These are phyloP conservation scores for Fusarium sambucinum DNA, from an alignment of 2,329 filamentous ascomycete species.

Conservation along the genomic window DNA sequence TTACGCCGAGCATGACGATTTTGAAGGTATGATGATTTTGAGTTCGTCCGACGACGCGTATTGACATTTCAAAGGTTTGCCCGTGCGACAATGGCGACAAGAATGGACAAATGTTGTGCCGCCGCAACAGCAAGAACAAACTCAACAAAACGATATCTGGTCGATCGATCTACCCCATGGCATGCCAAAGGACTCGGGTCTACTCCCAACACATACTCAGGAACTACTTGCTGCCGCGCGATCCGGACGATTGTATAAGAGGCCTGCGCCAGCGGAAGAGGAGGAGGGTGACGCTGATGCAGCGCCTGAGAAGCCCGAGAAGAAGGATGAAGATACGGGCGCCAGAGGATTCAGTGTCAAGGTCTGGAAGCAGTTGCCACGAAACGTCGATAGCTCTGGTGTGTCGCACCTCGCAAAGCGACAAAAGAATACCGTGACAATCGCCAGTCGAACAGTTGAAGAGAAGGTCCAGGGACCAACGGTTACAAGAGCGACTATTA, in stretches of 20 bases:
- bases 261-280: slow-evolving; percentile 71
- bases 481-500: slow-evolving; percentile 82
- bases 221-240: slow-evolving; percentile 85
- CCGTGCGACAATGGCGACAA: slow-evolving; percentile 90
- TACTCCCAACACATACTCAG: slow-evolving; percentile 83
- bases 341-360: slow-evolving; percentile 67
- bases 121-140: slow-evolving; percentile 71
- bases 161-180: slow-evolving; percentile 78
- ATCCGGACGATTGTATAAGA: slow-evolving; percentile 81
- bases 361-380: slow-evolving; percentile 72
- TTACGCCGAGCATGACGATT: slow-evolving; percentile 71
- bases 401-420: slow-evolving; percentile 71
- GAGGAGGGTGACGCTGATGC: slow-evolving; percentile 67
- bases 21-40: slow-evolving; percentile 62
- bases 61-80: slow-evolving; percentile 71
- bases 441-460: slow-evolving; percentile 65
- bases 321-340: slow-evolving; percentile 72
- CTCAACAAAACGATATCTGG: slow-evolving; percentile 75
- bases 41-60: slow-evolving; percentile 9
- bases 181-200: slow-evolving; percentile 87
- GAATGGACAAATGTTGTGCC: slow-evolving; percentile 77
- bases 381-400: slow-evolving; percentile 66
- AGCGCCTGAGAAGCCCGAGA: slow-evolving; percentile 65
- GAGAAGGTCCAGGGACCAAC: slow-evolving; percentile 63
- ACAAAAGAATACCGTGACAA: slow-evolving; percentile 70